Conservation (phyloP, 805 yeast genomes). For the Metschnikowia cerradonensis region DNA sequence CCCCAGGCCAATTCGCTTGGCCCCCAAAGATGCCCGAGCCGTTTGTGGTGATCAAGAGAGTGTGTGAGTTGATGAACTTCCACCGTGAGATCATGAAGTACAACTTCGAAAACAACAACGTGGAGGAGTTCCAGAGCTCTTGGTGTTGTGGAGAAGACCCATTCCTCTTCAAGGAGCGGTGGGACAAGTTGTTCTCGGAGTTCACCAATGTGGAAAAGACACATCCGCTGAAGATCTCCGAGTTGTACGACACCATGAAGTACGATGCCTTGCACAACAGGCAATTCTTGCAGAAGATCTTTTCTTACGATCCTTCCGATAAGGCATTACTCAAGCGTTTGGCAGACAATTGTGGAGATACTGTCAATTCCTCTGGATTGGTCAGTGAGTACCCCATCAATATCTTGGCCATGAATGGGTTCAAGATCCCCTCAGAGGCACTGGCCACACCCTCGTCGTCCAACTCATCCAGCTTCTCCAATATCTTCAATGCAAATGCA, state of each 20-base stretch:
- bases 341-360: conserved; percentile 40
- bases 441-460: conserved; percentile 17
- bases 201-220: conserved; percentile 91
- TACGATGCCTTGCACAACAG: conserved; percentile 96
- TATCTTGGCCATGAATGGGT: conserved; percentile 70
- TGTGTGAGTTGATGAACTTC: conserved; percentile 91
- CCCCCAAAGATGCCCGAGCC: conserved; percentile 99
- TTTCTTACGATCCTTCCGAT: conserved; percentile 55
- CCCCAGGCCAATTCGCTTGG: conserved; percentile 98
- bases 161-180: conserved; percentile 80
- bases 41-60: conserved; percentile 86
- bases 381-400: conserved; percentile 73
- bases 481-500: conserved; percentile 20
- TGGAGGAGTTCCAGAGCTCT: conserved; percentile 60
- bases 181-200: conserved; percentile 95
- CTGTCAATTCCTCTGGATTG: conserved; percentile 47
- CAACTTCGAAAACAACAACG: conserved; percentile 67
- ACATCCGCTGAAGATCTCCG: conserved; percentile 95
- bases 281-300: conserved; percentile 77
- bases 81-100: conserved; percentile 80
- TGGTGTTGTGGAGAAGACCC: conserved; percentile 99
- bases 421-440: conserved; percentile 50
- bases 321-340: conserved; percentile 30
- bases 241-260: conserved; percentile 96
- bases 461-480: conserved; percentile 21